A percentile compares a stretch with the other conserved stretches of the same genome.
Conservation (phyloP, 495 filamentous ascomycete species). For the Pseudotulostoma volvatum region DNA sequence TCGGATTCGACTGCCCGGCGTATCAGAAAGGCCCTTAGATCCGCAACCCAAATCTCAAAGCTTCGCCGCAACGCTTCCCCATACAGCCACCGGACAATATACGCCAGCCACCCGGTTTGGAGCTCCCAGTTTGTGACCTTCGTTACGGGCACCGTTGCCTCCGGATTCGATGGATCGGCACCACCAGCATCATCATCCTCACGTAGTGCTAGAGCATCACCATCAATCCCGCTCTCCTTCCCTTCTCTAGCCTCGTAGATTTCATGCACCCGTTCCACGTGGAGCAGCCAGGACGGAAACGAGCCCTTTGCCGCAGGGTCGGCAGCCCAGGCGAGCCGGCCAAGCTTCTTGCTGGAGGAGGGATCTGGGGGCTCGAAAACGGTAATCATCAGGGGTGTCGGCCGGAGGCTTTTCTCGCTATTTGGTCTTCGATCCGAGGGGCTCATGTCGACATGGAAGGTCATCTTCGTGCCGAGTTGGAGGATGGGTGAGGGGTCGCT, state of each 20-base stretch:
- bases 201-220: not conserved
- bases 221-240: not conserved
- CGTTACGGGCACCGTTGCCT: constrained; percentile 5
- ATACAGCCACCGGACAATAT: constrained; percentile 26
- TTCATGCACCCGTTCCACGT: constrained; percentile 27
- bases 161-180: no score
- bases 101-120: constrained; percentile 23
- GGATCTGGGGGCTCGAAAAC: constrained; percentile 16
- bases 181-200: constrained; percentile 12
- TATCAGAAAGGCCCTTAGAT: constrained; percentile 23
- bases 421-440: not conserved
- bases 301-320: constrained; percentile 15
- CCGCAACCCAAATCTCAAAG: constrained; percentile 25
- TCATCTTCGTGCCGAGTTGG: constrained; percentile 20
- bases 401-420: not conserved
- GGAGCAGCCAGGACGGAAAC: constrained; percentile 15
- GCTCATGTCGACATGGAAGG: constrained; percentile 30
- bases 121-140: constrained; percentile 31
- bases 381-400: constrained; percentile 15
- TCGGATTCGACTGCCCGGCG: constrained; percentile 1
- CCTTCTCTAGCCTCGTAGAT: constrained; percentile 5
- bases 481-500: constrained; percentile 19
- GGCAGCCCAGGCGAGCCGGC: constrained; percentile 22
- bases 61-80: constrained; percentile 14
- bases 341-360: constrained; percentile 5